phyloP scores from a whole-genome alignment of 1,139 yeast genomes.

The Lodderomyces jiufengensis region DNA sequence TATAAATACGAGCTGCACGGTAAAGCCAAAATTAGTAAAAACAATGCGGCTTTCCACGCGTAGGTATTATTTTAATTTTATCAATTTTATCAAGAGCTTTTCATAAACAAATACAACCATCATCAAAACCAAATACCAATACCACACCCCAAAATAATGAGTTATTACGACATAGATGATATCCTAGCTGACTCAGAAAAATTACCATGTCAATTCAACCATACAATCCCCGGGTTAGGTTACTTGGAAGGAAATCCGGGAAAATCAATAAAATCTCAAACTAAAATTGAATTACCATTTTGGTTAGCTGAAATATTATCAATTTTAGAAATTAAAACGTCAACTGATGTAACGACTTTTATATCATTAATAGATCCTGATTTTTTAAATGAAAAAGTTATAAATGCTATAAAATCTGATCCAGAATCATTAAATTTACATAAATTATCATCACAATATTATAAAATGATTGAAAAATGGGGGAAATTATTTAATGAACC shows the following conservation, averaged over 20 bases:
- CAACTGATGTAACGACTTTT: constrained; percentile 49
- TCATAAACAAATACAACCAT: too few relatives aligned
- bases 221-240: constrained; percentile 80
- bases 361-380: constrained; percentile 69
- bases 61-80: too few relatives aligned
- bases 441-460: constrained; percentile 62
- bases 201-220: constrained; percentile 74
- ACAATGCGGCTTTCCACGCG: too few relatives aligned
- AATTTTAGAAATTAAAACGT: constrained; percentile 38
- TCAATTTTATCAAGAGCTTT: too few relatives aligned
- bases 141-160: too few relatives aligned
- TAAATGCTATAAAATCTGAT: constrained; percentile 80
- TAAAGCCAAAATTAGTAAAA: too few relatives aligned
- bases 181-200: constrained; percentile 72
- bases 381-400: constrained; percentile 55
- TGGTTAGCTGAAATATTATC: constrained; percentile 89
- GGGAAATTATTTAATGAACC: constrained; percentile 61
- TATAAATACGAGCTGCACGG: too few relatives aligned
- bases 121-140: too few relatives aligned
- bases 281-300: constrained; percentile 76
- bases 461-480: constrained; percentile 72
- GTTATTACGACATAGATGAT: constrained; percentile 82
- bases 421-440: constrained; percentile 67
- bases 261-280: constrained; percentile 54
- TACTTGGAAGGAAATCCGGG: constrained; percentile 84